Evolutionary conservation across 2,329 filamentous ascomycete species (phyloP).

Genomic region (Allantophomopsis cytisporea): DNA sequence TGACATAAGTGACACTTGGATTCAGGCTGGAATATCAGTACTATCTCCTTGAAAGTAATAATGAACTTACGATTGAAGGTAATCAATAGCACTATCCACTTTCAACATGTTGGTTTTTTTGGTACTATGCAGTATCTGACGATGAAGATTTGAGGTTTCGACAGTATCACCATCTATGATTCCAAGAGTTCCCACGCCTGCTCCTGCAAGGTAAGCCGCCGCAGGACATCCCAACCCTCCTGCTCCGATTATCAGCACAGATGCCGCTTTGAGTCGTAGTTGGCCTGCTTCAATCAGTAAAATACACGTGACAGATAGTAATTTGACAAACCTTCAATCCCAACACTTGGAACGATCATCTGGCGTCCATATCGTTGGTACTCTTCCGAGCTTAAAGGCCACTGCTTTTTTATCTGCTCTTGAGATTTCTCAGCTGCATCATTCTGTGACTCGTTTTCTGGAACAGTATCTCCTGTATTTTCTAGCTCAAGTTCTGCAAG

Average conservation of each 20-base stretch:
- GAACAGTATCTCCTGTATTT: not conserved
- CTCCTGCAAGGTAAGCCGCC: constrained; percentile 81
- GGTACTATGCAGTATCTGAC: constrained; percentile 73
- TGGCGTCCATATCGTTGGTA: constrained; percentile 83
- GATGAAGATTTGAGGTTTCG: constrained; percentile 81
- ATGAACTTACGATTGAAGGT: constrained; percentile 34
- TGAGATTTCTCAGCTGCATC: constrained; percentile 1
- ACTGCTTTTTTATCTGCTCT: constrained; percentile 26
- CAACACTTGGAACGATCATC: constrained; percentile 75
- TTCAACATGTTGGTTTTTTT: constrained; percentile 61
- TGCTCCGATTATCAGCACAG: constrained; percentile 70
- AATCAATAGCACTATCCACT: constrained; percentile 60
- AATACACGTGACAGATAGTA: not conserved
- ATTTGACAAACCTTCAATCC: constrained; percentile 46
- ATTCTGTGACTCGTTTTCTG: not conserved
- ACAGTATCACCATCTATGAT: constrained; percentile 81
- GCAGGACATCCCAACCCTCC: constrained; percentile 89
- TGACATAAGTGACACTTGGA: constrained; percentile 49
- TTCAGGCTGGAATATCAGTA: constrained; percentile 44
- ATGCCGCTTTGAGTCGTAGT: constrained; percentile 53
- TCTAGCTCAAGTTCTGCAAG: constrained; percentile 20
- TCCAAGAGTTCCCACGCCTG: constrained; percentile 73
- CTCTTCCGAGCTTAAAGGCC: constrained; percentile 60
- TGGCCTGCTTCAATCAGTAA: constrained; percentile 43
- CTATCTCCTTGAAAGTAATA: not conserved